Conservation (phyloP, 2,329 filamentous ascomycete species). For the Huntiella moniliformis region DNA sequence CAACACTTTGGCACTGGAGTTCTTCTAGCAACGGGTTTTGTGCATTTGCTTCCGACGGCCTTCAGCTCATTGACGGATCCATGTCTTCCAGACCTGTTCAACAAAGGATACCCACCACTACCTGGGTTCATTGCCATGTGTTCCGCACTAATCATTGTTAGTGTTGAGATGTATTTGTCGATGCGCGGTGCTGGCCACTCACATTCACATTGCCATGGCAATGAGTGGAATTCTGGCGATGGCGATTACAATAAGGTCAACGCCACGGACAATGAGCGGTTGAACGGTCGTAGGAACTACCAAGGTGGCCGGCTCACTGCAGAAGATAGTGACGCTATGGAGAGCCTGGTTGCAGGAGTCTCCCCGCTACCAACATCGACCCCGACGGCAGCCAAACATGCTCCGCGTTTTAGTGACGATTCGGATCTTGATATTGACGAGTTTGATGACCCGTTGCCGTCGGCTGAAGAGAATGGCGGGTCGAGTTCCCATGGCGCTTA, state of each 20-base stretch:
- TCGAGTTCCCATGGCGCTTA: slow-evolving; percentile 14
- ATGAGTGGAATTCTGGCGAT: slow-evolving; percentile 29
- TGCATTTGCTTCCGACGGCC: slow-evolving; percentile 53
- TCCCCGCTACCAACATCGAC: slow-evolving; percentile 38
- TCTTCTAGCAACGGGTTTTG: slow-evolving; percentile 70
- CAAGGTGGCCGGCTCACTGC: slow-evolving; percentile 32
- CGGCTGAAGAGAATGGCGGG: slow-evolving; percentile 14
- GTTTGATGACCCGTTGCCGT: slow-evolving; percentile 22
- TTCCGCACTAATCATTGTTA: slow-evolving; percentile 63
- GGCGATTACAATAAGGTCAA: slow-evolving; percentile 12
- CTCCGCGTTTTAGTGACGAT: slow-evolving; percentile 15
- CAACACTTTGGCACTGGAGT: slow-evolving; percentile 70
- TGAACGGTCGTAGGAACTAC: slow-evolving; percentile 15
- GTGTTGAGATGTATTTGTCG: slow-evolving; percentile 77
- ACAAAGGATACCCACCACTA: slow-evolving; percentile 56
- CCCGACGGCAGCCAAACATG: slow-evolving; percentile 9
- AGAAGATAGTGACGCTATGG: slow-evolving; percentile 30
- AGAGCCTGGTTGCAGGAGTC: slow-evolving; percentile 38
- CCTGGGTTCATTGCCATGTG: slow-evolving; percentile 68
- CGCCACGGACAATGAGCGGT: neutral
- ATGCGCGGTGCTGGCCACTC: slow-evolving; percentile 45
- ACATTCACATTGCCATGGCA: slow-evolving; percentile 31
- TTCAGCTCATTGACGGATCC: slow-evolving; percentile 49
- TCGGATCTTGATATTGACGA: slow-evolving; percentile 44
- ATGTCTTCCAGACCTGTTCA: slow-evolving; percentile 64